Conservation (phyloP, 495 filamentous ascomycete genomes). For the Aspergillus bridgeri region DNA sequence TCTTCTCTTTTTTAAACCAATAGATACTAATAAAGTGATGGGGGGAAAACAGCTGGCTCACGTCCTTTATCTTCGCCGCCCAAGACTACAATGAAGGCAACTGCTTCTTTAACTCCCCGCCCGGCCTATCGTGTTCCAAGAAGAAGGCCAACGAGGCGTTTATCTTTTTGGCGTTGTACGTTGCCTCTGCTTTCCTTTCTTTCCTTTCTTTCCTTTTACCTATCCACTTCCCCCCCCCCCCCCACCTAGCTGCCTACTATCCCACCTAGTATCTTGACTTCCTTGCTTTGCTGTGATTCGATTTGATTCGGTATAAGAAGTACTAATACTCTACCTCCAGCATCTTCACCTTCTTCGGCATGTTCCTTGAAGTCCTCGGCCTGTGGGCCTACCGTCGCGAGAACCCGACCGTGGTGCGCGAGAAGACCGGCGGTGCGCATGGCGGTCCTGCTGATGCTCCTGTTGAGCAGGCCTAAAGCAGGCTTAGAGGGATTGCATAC, state of each 20-base stretch:
- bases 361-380: conserved; percentile 50
- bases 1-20: neutral
- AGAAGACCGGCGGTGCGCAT: conserved; percentile 27
- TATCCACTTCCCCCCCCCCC: neutral
- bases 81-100: conserved; percentile 47
- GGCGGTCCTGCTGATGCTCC: conserved; percentile 31
- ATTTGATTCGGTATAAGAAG: too few relatives aligned
- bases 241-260: conserved; percentile 1
- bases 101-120: conserved; percentile 33
- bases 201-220: too few relatives aligned
- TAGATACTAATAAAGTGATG: conserved; percentile 19
- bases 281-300: too few relatives aligned
- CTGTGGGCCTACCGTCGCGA: conserved; percentile 45
- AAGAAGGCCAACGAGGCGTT: conserved; percentile 56
- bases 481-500: too few relatives aligned
- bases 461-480: conserved; percentile 3
- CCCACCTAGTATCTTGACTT: too few relatives aligned
- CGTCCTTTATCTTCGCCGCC: conserved; percentile 56
- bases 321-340: conserved; percentile 13
- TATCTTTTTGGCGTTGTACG: conserved; percentile 61
- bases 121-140: conserved; percentile 24
- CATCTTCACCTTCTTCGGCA: conserved; percentile 46
- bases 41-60: conserved; percentile 61
- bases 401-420: conserved; percentile 15
- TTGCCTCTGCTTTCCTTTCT: too few relatives aligned